Percentiles rank a stretch among this genome's conserved stretches.
These are phyloP conservation scores for Dentipellis sp. DNA, from an alignment of 768 basidiomycete species.

Conservation along the genomic window DNA sequence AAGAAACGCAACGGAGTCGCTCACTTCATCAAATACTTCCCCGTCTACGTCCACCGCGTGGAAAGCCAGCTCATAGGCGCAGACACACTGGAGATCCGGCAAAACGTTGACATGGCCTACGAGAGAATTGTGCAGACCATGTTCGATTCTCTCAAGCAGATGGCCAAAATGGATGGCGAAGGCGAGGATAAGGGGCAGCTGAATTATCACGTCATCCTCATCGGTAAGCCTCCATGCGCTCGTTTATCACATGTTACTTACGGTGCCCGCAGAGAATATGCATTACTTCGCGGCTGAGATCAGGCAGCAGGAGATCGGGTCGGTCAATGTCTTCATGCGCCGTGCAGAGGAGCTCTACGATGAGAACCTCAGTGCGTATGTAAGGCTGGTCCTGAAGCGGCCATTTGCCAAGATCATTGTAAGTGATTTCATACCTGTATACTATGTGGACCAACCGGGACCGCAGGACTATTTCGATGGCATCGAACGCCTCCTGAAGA, in stretches of 20 bases:
- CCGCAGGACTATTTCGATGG: slow-evolving; percentile 90
- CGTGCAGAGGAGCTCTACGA: slow-evolving; percentile 80
- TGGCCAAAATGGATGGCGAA: slow-evolving; percentile 92
- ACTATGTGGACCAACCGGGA: not conserved
- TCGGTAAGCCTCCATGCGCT: slow-evolving; percentile 49
- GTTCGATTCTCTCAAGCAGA: slow-evolving; percentile 89
- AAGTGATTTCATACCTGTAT: not conserved
- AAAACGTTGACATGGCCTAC: slow-evolving; percentile 71
- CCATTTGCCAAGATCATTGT: slow-evolving; percentile 82
- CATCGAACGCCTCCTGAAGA: slow-evolving; percentile 78
- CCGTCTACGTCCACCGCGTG: slow-evolving; percentile 73
- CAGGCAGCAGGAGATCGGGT: slow-evolving; percentile 54
- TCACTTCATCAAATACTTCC: slow-evolving; percentile 89
- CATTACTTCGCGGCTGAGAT: slow-evolving; percentile 85
- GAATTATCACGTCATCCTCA: slow-evolving; percentile 91
- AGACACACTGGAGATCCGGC: slow-evolving; percentile 69
- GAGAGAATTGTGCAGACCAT: slow-evolving; percentile 84
- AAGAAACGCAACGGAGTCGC: slow-evolving; percentile 91
- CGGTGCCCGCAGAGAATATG: slow-evolving; percentile 73
- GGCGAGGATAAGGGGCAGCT: slow-evolving; percentile 95
- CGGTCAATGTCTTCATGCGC: slow-evolving; percentile 53
- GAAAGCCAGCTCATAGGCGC: slow-evolving; percentile 78
- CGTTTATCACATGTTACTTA: not conserved
- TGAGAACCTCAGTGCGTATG: slow-evolving; percentile 80
- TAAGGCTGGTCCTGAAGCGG: slow-evolving; percentile 77